Percentiles rank a stretch among this genome's conserved stretches.
Conservation (phyloP, 2,329 filamentous ascomycete species). For the Nemania abortiva region DNA sequence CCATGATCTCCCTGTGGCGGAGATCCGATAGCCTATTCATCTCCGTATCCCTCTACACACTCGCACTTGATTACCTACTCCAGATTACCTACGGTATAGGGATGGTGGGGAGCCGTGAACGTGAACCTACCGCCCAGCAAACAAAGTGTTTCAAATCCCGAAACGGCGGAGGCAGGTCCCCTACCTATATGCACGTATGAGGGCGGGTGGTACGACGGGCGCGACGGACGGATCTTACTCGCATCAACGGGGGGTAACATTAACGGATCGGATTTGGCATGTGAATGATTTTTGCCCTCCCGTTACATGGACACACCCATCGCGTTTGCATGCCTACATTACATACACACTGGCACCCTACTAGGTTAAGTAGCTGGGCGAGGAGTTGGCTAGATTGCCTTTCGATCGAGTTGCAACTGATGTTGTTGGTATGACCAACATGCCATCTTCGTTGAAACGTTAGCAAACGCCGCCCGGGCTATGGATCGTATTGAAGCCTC, state of each 20-base stretch:
- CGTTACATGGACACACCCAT: slow-evolving; percentile 21
- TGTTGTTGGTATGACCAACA: slow-evolving; percentile 20
- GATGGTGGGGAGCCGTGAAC: slow-evolving; percentile 7
- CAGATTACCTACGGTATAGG: neutral
- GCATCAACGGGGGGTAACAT: slow-evolving; percentile 25
- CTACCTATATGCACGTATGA: slow-evolving; percentile 33
- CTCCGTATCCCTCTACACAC: neutral
- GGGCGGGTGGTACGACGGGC: slow-evolving; percentile 10
- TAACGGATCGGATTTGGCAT: slow-evolving; percentile 18
- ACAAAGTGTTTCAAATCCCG: slow-evolving; percentile 33
- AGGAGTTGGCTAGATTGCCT: neutral
- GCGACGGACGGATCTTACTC: slow-evolving; percentile 30
- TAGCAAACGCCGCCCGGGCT: slow-evolving; percentile 3
- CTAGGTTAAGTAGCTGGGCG: neutral
- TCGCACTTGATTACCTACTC: neutral
- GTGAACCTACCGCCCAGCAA: slow-evolving; percentile 4
- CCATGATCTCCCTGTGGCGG: neutral
- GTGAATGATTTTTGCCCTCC: slow-evolving; percentile 15
- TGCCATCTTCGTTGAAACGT: neutral
- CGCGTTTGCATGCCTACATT: neutral
- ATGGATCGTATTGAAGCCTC: neutral
- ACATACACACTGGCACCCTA: too few relatives aligned
- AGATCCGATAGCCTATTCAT: neutral
- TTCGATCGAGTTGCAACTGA: neutral
- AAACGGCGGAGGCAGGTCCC: slow-evolving; percentile 35